These are phyloP conservation scores for Cercospora beticola DNA, from an alignment of 2,329 filamentous ascomycete species.

Conservation along the genomic window DNA sequence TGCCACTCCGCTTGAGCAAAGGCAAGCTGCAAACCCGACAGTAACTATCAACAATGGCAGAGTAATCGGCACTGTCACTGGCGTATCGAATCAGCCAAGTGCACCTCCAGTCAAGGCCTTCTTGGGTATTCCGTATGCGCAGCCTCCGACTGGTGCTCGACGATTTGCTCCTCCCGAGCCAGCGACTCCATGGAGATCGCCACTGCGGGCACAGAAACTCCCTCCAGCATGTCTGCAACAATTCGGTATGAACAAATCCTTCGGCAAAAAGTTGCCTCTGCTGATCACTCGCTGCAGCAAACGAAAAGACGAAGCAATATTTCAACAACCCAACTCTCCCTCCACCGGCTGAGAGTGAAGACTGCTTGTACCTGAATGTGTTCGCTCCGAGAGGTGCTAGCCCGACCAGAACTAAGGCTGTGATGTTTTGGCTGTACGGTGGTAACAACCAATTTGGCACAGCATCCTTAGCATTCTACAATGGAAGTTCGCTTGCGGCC, in stretches of 20 bases:
- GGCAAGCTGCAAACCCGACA: slow-evolving; percentile 15
- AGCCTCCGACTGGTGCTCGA: slow-evolving; percentile 17
- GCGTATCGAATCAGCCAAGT: slow-evolving; percentile 20
- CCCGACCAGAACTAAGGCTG: slow-evolving; percentile 17
- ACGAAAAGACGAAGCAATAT: slow-evolving; percentile 8
- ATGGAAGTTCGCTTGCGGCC: slow-evolving; percentile 23
- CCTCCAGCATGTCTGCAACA: slow-evolving; percentile 29
- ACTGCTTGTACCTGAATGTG: slow-evolving; percentile 26
- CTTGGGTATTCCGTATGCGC: slow-evolving; percentile 26
- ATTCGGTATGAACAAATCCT: slow-evolving; percentile 4
- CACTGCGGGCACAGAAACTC: slow-evolving; percentile 15
- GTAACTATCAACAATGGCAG: slow-evolving; percentile 23
- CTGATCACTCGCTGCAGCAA: background rate
- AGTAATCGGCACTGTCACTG: slow-evolving; percentile 24
- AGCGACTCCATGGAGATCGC: slow-evolving; percentile 12
- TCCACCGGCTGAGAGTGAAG: slow-evolving; percentile 22
- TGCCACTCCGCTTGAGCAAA: slow-evolving; percentile 3
- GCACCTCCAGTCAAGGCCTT: slow-evolving; percentile 22
- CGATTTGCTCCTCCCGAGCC: slow-evolving; percentile 26
- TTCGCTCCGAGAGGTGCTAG: slow-evolving; percentile 20
- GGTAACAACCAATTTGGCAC: slow-evolving; percentile 23
- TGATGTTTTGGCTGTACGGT: slow-evolving; percentile 27
- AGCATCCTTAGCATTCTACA: slow-evolving; percentile 22
- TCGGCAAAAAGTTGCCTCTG: background rate
- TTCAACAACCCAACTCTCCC: slow-evolving; percentile 24